Conservation (phyloP, 352 stramenopile species). For the Phytophthora foliorum region DNA sequence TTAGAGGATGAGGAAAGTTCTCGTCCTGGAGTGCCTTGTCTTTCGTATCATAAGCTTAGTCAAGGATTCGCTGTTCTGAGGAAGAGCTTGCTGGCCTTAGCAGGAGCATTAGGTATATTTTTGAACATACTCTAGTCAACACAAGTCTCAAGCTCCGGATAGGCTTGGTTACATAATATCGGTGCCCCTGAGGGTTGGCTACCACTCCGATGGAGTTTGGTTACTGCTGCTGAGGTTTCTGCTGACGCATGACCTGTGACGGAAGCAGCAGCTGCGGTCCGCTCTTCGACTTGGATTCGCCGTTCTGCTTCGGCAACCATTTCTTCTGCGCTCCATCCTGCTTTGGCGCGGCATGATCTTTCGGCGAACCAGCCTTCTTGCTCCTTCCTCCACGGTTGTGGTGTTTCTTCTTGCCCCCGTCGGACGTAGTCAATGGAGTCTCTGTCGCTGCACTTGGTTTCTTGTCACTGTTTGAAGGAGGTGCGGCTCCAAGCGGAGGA, state of each 20-base stretch:
- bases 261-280: conserved; percentile 50
- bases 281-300: conserved; percentile 26
- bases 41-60: conserved; percentile 14
- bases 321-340: conserved; percentile 31
- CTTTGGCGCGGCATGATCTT: conserved; percentile 8
- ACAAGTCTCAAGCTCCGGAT: conserved; percentile 22
- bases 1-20: conserved; percentile 9
- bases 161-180: conserved; percentile 5
- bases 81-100: conserved; percentile 26
- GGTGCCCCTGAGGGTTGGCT: not conserved
- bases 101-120: conserved; percentile 36
- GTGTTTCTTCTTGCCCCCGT: conserved; percentile 30
- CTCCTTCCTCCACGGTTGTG: conserved; percentile 18
- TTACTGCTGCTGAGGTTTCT: conserved; percentile 52
- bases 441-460: conserved; percentile 22
- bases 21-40: conserved; percentile 26
- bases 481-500: conserved; percentile 33
- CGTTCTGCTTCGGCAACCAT: conserved; percentile 46
- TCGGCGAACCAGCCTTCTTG: conserved; percentile 28
- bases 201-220: not conserved
- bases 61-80: conserved; percentile 33
- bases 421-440: not conserved
- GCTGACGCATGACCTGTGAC: conserved; percentile 61
- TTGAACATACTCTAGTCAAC: conserved; percentile 42
- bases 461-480: conserved; percentile 20